A percentile compares a stretch with the other conserved stretches of the same genome.
Conservation (phyloP, 2,329 filamentous ascomycete genomes). For the Helotiales sp. region DNA sequence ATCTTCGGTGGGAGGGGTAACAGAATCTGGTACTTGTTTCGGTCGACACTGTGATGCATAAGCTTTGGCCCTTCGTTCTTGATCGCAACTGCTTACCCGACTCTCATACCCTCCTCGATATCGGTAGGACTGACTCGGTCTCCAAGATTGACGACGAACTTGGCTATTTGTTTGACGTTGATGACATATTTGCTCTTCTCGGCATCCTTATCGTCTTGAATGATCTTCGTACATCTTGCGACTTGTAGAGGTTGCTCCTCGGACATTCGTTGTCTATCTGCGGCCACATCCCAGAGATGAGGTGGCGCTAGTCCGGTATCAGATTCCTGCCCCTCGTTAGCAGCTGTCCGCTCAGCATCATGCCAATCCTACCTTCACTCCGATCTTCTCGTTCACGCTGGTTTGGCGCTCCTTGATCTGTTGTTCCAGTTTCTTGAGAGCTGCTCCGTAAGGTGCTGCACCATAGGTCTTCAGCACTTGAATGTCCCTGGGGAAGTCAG, state of each 20-base stretch:
- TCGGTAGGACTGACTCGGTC: constrained; percentile 97
- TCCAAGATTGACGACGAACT: constrained; percentile 97
- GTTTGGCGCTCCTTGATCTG: constrained; percentile 99
- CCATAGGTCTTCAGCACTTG: constrained; percentile 99
- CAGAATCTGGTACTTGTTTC: constrained; percentile 99
- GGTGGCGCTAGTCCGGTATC: constrained; percentile 97
- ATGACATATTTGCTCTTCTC: constrained; percentile 99
- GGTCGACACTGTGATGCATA: constrained; percentile 69
- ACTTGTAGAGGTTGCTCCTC: constrained; percentile 98
- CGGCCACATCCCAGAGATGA: constrained; percentile 98
- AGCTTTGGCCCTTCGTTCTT: constrained; percentile 23
- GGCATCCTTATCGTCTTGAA: constrained; percentile 91
- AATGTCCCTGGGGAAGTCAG: constrained; percentile 76
- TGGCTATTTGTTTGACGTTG: constrained; percentile 99
- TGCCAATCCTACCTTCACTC: constrained; percentile 66
- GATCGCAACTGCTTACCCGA: constrained; percentile 62
- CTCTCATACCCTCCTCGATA: constrained; percentile 99
- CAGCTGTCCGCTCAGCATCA: not conserved
- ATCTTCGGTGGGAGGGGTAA: constrained; percentile 96
- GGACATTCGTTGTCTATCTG: constrained; percentile 96
- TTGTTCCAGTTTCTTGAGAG: constrained; percentile 96
- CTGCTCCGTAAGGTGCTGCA: constrained; percentile 90
- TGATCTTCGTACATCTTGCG: constrained; percentile 98
- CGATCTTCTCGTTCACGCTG: constrained; percentile 98
- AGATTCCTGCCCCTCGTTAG: constrained; percentile 72